Evolutionary conservation across 2,329 filamentous ascomycete genomes (phyloP).

Genomic region (Ascochyta rabiei): DNA sequence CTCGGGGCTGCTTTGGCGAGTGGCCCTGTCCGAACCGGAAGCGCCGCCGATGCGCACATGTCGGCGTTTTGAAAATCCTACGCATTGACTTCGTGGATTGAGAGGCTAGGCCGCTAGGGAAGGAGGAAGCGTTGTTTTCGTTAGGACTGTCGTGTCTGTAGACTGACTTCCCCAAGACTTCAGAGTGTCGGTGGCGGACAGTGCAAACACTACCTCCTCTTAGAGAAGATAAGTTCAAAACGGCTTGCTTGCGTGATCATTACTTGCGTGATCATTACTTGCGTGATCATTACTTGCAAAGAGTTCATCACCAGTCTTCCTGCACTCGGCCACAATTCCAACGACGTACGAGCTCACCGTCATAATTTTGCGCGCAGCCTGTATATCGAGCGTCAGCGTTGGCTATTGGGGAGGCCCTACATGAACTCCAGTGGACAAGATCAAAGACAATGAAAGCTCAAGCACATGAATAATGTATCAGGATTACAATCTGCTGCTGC

Average conservation of each 20-base stretch:
- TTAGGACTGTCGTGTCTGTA: not conserved
- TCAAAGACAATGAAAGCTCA: not conserved
- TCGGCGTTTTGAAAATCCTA: not conserved
- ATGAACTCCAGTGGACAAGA: not conserved
- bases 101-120: not conserved
- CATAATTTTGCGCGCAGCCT: constrained; percentile 1
- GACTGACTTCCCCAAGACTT: too few species aligned
- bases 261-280: too few species aligned
- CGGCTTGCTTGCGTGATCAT: too few species aligned
- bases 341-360: not conserved
- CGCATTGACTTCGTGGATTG: not conserved
- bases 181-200: too few species aligned
- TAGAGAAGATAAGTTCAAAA: too few species aligned
- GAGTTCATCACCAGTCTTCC: too few species aligned
- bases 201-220: too few species aligned
- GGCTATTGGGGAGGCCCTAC: not conserved
- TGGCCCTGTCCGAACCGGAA: not conserved
- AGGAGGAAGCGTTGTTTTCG: not conserved
- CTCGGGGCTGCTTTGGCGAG: constrained; percentile 1
- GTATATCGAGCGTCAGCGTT: not conserved
- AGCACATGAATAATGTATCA: not conserved
- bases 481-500: not conserved
- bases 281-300: too few species aligned
- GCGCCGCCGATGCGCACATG: not conserved
- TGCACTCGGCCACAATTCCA: too few species aligned